Conservation (phyloP, 306 rosid genomes). For the Clitoria ternatea region DNA sequence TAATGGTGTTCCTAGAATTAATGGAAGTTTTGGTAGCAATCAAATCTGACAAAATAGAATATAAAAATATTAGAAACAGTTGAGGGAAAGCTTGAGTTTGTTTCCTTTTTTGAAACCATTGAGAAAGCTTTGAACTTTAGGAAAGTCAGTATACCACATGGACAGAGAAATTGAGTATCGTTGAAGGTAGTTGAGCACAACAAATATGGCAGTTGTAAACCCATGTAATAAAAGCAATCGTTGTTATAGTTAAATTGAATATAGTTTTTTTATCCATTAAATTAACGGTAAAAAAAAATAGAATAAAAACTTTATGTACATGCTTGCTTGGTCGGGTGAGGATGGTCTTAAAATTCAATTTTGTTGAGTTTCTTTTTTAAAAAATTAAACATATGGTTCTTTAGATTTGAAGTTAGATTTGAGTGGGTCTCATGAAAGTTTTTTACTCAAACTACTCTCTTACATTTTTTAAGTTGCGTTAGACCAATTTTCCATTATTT, state of each 20-base stretch:
- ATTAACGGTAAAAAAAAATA: too few species aligned
- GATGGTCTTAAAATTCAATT: too few species aligned
- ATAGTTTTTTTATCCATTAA: too few species aligned
- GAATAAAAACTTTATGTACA: too few species aligned
- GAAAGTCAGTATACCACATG: constrained; percentile 11
- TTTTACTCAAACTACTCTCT: too few species aligned
- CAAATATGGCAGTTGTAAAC: neutral
- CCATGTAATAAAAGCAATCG: neutral
- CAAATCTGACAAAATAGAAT: neutral
- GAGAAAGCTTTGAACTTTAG: constrained; percentile 16
- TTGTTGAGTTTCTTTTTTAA: too few species aligned
- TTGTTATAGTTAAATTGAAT: neutral
- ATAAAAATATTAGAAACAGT: neutral
- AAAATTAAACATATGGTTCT: too few species aligned
- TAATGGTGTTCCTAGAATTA: neutral
- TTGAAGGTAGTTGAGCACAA: neutral
- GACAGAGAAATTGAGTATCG: constrained; percentile 21
- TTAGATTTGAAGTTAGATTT: too few species aligned
- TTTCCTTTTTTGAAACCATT: neutral
- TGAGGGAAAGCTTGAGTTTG: neutral
- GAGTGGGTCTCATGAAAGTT: too few species aligned
- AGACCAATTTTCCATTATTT: too few species aligned
- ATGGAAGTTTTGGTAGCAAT: neutral
- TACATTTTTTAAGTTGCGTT: too few species aligned
- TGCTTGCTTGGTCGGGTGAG: too few species aligned